These are phyloP conservation scores for Aspergillus nidulans DNA, from an alignment of 495 filamentous ascomycete genomes.

Conservation along the genomic window DNA sequence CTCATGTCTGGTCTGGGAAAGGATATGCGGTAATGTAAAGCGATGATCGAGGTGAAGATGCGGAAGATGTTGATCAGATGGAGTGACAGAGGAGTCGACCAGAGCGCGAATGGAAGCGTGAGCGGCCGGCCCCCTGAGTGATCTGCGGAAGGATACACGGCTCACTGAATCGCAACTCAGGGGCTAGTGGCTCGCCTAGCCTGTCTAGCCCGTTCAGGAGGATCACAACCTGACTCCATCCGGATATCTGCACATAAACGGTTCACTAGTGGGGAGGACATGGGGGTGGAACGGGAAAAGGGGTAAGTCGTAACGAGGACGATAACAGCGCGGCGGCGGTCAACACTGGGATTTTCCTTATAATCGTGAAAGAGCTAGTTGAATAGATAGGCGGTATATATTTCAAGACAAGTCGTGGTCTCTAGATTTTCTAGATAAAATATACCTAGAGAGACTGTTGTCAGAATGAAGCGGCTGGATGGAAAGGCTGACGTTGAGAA, in stretches of 20 bases:
- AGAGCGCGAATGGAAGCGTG: background rate
- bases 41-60: background rate
- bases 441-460: background rate
- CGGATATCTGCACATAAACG: slow-evolving; percentile 8
- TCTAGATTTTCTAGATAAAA: too few species aligned
- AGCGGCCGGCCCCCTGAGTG: slow-evolving; percentile 3
- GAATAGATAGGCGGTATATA: background rate
- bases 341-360: background rate
- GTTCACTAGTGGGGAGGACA: background rate
- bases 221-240: slow-evolving; percentile 1
- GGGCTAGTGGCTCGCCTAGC: background rate
- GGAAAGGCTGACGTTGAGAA: slow-evolving; percentile 2
- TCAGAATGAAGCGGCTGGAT: background rate
- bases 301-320: background rate
- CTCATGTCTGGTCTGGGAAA: background rate
- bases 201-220: background rate
- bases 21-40: background rate
- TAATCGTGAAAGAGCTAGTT: background rate
- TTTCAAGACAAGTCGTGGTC: too few species aligned
- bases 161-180: slow-evolving; percentile 1
- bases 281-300: slow-evolving; percentile 2
- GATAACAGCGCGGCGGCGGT: background rate
- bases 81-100: background rate
- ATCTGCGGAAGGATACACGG: slow-evolving; percentile 7
- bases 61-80: background rate